Evolutionary conservation across 441 rosid species (phyloP).

Genomic region (Pelargonium myrrhifolium): DNA sequence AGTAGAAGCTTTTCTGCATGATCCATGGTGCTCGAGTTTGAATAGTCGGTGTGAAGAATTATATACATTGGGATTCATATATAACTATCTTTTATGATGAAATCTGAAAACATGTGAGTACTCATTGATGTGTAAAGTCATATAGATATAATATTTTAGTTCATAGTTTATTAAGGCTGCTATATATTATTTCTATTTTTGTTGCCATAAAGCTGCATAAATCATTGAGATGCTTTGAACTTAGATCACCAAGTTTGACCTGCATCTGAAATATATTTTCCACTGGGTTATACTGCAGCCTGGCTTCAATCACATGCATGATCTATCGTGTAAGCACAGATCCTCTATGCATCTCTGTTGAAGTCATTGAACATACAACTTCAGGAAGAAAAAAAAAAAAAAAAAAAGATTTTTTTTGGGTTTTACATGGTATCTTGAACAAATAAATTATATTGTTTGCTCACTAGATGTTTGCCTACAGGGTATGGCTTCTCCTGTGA

Average conservation of each 20-base stretch:
- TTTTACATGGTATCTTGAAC: slow-evolving; percentile 8
- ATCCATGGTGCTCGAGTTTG: not conserved
- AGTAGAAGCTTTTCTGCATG: not conserved
- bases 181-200: no score
- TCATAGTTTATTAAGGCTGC: no score
- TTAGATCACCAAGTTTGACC: no score
- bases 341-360: not conserved
- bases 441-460: slow-evolving; percentile 5
- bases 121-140: no score
- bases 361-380: not conserved
- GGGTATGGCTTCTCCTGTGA: slow-evolving; percentile 83
- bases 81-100: not conserved
- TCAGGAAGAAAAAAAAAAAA: not conserved
- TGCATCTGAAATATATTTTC: no score
- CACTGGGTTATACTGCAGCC: no score
- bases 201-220: no score
- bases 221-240: no score
- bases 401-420: not conserved
- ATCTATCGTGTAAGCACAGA: no score
- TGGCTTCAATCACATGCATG: no score
- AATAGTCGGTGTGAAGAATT: not conserved
- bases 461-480: slow-evolving; percentile 20
- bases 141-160: no score
- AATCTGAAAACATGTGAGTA: not conserved
- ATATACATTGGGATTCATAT: not conserved